Conservation (phyloP, 192 early-diverging fungal genomes). For the Podila horticola region DNA sequence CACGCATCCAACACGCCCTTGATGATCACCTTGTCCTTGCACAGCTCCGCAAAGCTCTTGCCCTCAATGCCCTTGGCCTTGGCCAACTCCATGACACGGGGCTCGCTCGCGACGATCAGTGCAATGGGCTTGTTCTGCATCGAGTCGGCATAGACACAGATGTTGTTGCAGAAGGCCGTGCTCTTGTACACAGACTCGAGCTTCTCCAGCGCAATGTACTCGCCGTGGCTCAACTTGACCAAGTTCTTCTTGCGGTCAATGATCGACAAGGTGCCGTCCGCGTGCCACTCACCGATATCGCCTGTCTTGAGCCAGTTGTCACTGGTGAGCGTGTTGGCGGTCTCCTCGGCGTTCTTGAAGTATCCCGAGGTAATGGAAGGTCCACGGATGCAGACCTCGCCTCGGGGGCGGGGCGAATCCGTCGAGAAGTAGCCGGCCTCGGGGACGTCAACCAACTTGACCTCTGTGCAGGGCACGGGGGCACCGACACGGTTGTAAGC, state of each 20-base stretch:
- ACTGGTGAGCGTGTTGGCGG: slow-evolving; percentile 64
- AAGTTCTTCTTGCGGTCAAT: slow-evolving; percentile 93
- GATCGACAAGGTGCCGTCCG: slow-evolving; percentile 75
- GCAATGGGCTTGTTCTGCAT: slow-evolving; percentile 73
- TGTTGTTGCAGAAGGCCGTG: slow-evolving; percentile 72
- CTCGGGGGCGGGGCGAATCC: slow-evolving; percentile 67
- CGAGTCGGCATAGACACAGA: slow-evolving; percentile 77
- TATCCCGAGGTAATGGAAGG: slow-evolving; percentile 79
- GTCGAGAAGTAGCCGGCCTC: slow-evolving; percentile 66
- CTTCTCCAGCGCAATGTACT: slow-evolving; percentile 92
- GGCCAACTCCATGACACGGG: slow-evolving; percentile 51
- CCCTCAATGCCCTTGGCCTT: slow-evolving; percentile 35
- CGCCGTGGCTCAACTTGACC: slow-evolving; percentile 87
- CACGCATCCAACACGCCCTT: slow-evolving; percentile 53
- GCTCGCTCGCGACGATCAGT: slow-evolving; percentile 71
- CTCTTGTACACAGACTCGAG: slow-evolving; percentile 88
- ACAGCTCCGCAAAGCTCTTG: slow-evolving; percentile 58
- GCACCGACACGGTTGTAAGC: slow-evolving; percentile 71
- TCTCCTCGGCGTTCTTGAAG: slow-evolving; percentile 69
- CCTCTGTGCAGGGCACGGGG: slow-evolving; percentile 77
- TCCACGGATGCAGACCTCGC: slow-evolving; percentile 86
- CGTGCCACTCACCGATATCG: slow-evolving; percentile 83
- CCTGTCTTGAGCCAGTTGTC: slow-evolving; percentile 89
- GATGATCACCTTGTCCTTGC: slow-evolving; percentile 57
- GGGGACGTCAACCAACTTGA: slow-evolving; percentile 77